Evolutionary conservation across 2,329 filamentous ascomycete species (phyloP), one percentile per base, ranked within the genome.

Genomic region (Colletotrichum endophyticum): DNA sequence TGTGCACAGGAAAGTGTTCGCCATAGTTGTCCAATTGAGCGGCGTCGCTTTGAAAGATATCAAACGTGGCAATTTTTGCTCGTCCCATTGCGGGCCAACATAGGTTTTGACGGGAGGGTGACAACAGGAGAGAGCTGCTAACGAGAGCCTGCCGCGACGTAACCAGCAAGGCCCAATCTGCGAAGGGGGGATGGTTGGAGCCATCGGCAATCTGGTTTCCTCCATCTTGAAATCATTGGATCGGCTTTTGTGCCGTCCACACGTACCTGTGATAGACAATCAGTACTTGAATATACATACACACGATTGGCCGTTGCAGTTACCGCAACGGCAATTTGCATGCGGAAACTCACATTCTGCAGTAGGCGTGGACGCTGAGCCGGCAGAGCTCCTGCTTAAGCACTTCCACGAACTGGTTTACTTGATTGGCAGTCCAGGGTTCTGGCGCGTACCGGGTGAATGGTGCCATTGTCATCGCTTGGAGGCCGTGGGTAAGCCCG

Each of bases 391-490:
- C 94, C 59, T 87, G 87, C 81, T 92, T 92, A 30, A 94, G 94
- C 28, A 90, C 88, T 5, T 88, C 85, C 62, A 93, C 87, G 44
- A 98, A 87, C 19, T 89, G 88, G 72, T 88, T 86, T 63, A 98
- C 93, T 77, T 94, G 88, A n/a, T 89, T 88, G 62, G 87, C 82
- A 59, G 89, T 87, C 91, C 92, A 95, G 36, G 86, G 84, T 69
- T 91, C 91, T 57, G 44, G 44, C 44, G 44, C 44, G n/a, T 93
- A 88, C 69, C 85, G 90, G 61, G 91, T 93, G 81, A 98, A 89
- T 9, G 96, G 94, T 44, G 90, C 94, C 80, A 97, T 84, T 78
- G 93, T 94, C 80, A 98, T 87, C 15, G 93, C 92, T 80, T 95
- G 91, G 66, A 98, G 85, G 30, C 94, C 94, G 81, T 95, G 92